These are phyloP conservation scores for Colletotrichum sidae DNA, from an alignment of 2,329 filamentous ascomycete genomes.

Conservation along the genomic window DNA sequence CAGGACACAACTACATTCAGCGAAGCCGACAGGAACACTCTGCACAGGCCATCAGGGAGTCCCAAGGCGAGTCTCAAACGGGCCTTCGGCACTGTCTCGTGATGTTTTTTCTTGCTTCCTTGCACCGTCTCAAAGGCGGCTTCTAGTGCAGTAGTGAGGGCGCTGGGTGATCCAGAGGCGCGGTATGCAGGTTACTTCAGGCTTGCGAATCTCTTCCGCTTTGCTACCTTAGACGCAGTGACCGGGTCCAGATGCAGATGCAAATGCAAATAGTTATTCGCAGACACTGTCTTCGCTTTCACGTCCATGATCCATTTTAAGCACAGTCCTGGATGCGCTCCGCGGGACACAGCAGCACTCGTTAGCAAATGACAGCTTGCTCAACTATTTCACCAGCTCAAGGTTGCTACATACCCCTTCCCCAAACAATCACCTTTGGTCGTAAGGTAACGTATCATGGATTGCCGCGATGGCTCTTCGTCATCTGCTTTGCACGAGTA, in stretches of 20 bases:
- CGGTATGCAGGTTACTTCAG: too few species aligned
- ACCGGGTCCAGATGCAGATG: not conserved
- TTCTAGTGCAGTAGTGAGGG: too few species aligned
- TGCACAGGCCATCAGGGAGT: conserved; percentile 1
- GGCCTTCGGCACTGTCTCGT: too few species aligned
- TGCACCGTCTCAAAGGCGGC: not conserved
- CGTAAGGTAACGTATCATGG: conserved; percentile 16
- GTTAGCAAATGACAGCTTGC: conserved; percentile 4
- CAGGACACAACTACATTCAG: too few species aligned
- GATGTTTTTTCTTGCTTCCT: not conserved
- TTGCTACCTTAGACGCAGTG: not conserved
- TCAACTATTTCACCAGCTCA: conserved; percentile 9
- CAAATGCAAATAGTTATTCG: not conserved
- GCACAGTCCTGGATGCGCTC: conserved; percentile 8
- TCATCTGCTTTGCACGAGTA: not conserved
- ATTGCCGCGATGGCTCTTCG: conserved; percentile 5
- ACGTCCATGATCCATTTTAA: not conserved
- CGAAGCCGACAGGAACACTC: too few species aligned
- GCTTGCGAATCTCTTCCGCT: not conserved
- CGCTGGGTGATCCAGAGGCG: too few species aligned
- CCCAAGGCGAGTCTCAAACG: too few species aligned
- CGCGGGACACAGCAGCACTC: conserved; percentile 1
- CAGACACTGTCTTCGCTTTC: too few species aligned
- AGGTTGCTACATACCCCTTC: not conserved
- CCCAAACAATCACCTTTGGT: conserved; percentile 7